Evolutionary conservation across 306 rosid genomes (phyloP).

Genomic region (Dalbergia cochinchinensis): DNA sequence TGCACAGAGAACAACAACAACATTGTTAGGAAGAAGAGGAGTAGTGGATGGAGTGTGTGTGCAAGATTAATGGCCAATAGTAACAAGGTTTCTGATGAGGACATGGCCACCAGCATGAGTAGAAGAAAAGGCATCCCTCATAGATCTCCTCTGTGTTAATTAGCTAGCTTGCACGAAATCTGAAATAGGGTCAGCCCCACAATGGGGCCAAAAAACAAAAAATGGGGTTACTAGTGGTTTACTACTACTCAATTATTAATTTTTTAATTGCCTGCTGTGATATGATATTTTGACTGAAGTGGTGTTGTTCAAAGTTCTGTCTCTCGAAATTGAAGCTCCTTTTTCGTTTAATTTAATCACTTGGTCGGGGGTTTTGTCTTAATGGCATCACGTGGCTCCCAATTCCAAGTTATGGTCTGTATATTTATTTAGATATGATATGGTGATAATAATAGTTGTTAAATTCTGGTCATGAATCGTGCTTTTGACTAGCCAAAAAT

Average conservation of each 20-base stretch:
- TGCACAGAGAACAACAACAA: conserved; percentile 48
- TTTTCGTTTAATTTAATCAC: conserved; percentile 55
- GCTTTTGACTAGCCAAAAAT: conserved; percentile 42
- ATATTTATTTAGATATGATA: conserved; percentile 34
- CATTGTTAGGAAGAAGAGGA: conserved; percentile 78
- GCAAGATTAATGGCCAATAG: conserved; percentile 64
- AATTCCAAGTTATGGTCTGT: conserved; percentile 89
- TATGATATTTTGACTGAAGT: conserved; percentile 64
- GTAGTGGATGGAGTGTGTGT: conserved; percentile 80
- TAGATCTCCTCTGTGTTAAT: conserved; percentile 87
- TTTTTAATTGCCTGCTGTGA: conserved; percentile 25
- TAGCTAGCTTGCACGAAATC: background rate
- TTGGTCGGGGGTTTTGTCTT: conserved; percentile 99
- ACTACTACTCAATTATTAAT: conserved; percentile 37
- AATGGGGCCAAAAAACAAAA: background rate
- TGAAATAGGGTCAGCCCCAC: conserved; percentile 23
- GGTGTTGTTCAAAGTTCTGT: conserved; percentile 60
- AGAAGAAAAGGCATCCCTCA: conserved; percentile 98
- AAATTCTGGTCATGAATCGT: conserved; percentile 47
- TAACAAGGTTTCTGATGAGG: conserved; percentile 75
- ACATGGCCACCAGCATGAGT: conserved; percentile 83
- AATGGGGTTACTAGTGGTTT: background rate
- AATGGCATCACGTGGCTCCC: conserved; percentile 98
- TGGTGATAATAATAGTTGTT: conserved; percentile 40
- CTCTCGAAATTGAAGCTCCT: conserved; percentile 57